Conservation (phyloP, 306 rosid genomes). For the Vigna hirtella region DNA sequence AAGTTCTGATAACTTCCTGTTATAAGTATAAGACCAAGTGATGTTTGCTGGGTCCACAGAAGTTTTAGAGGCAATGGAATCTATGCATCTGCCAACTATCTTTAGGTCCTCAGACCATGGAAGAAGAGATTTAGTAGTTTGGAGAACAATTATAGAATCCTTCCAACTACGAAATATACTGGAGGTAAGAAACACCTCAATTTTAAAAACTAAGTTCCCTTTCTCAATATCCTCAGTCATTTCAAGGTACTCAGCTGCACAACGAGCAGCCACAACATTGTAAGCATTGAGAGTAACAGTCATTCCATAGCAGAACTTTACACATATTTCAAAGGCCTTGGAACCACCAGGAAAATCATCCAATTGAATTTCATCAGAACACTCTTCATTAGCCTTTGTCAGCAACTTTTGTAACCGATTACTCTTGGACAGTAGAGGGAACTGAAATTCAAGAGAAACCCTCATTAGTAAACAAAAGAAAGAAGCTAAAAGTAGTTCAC, state of each 20-base stretch:
- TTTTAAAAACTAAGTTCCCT: conserved; percentile 86
- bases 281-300: conserved; percentile 93
- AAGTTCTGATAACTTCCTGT: conserved; percentile 72
- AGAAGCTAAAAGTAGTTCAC: conserved; percentile 6
- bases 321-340: conserved; percentile 92
- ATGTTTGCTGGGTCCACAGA: conserved; percentile 80
- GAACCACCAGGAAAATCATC: conserved; percentile 91
- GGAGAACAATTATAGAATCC: conserved; percentile 94
- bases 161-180: conserved; percentile 97
- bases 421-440: conserved; percentile 94
- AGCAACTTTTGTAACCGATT: conserved; percentile 71
- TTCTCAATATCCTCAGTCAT: conserved; percentile 89
- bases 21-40: conserved; percentile 92
- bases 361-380: conserved; percentile 69
- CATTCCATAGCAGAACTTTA: conserved; percentile 96
- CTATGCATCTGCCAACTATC: conserved; percentile 93
- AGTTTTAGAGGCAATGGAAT: conserved; percentile 93
- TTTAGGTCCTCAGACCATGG: conserved; percentile 95
- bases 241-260: conserved; percentile 93
- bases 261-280: conserved; percentile 96
- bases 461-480: conserved; percentile 25
- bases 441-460: conserved; percentile 57
- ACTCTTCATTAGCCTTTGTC: conserved; percentile 67
- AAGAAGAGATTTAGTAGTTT: conserved; percentile 81
- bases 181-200: conserved; percentile 93